Base-by-base conservation (phyloP, 2,329 filamentous ascomycete genomes). In the Xylariomycetidae sp. region DNA sequence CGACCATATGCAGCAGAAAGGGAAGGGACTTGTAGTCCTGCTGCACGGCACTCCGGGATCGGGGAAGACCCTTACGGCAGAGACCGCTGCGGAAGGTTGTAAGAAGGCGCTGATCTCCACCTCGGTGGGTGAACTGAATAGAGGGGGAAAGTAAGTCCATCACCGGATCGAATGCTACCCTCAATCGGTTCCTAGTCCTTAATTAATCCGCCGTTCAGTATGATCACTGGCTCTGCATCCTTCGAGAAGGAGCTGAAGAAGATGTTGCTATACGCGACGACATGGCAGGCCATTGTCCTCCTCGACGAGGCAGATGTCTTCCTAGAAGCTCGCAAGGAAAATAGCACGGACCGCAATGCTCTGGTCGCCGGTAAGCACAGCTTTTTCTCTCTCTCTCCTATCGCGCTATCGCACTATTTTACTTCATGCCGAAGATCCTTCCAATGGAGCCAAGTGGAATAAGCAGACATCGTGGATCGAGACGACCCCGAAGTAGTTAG, bases 41-140 rank as follows among this genome's bases (percentile, higher is more conserved):
- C 48, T 64, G 5, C 58, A 61, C 32, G 59, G 61, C 2, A 53
- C 53, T 2, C 58, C 59, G 2, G 61, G 61, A 1, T 50, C 54
- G 0, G 61, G 61, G 10, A 64, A 64, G 38, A 66, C 62, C 1
- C 42, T 63, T 9, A 64, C 61, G 0, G 61, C 61, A 1, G 62
- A 64, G 37, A 49, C 52, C 1, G 48, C 49, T 1, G 51, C 52
- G 2, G 54, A 56, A 30, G 49, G 43, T 6, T 42, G 42, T 4
- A 33, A 38, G 25, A 53, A 47, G 30, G 45, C 49, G 4, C 40
- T 55, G 10, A 31, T 55, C 13, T 42, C 45, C 7, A 48, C 48
- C 6, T 49, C 51, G 9, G 33, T 50, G 4, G 51, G 50, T 3
- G 51, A 53, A 32, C 47, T 54, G 2, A 48, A 42, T 16, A 42